Evolutionary conservation across 352 stramenopile species (phyloP).

Genomic region (Globisporangium okanoganense): DNA sequence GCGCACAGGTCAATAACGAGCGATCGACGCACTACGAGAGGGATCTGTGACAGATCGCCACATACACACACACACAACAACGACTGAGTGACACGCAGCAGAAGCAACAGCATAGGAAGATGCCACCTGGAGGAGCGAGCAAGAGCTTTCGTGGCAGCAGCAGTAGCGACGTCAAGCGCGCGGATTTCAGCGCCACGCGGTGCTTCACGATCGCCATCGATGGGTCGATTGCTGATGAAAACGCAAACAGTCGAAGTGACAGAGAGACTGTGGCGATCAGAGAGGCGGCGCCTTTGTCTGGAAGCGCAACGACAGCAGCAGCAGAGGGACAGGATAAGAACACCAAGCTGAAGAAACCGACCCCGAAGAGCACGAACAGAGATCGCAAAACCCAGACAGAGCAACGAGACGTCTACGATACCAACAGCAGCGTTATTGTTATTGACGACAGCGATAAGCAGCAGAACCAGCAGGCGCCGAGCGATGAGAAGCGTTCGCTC

Average conservation of each 20-base stretch:
- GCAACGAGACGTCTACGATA: not conserved
- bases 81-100: not conserved
- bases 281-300: not conserved
- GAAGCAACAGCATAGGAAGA: not conserved
- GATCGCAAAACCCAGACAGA: not conserved
- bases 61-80: not conserved
- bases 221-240: not conserved
- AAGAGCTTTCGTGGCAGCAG: too few relatives aligned
- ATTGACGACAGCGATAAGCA: not conserved
- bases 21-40: not conserved
- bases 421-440: not conserved
- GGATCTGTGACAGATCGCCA: not conserved
- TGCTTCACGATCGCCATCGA: slow-evolving; percentile 13
- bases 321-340: not conserved
- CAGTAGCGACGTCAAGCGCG: not conserved
- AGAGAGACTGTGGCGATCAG: not conserved
- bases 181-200: slow-evolving; percentile 13
- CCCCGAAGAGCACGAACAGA: not conserved
- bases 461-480: not conserved
- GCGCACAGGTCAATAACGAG: not conserved
- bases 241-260: not conserved
- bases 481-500: not conserved
- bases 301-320: not conserved
- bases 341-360: not conserved
- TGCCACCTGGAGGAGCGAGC: slow-evolving; percentile 6